Evolutionary conservation across 352 stramenopile species (phyloP), one percentile per base, ranked within the genome.

Genomic region (Pythium insidiosum): DNA sequence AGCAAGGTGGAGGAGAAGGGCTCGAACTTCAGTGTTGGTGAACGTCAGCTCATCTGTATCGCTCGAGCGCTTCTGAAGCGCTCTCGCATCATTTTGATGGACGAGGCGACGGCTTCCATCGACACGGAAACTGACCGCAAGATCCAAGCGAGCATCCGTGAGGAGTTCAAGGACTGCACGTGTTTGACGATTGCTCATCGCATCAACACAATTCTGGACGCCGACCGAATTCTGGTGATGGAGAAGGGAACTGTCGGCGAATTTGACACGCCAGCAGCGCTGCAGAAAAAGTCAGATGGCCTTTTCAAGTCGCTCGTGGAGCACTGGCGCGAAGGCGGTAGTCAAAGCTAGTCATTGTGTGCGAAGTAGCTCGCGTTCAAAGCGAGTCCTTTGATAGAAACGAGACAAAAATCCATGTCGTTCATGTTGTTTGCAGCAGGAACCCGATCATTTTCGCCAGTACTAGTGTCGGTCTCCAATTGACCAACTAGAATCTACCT

Each of bases 161-260:
- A 94, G 35, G 91, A 97, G 39, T 99, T 99, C 66, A 50, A 56
- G 1, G 73, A 95, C 29, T 84, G 77, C n/a, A 99, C 73, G 0
- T 69, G 78, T 31, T 68, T 99, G 10, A 98, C 96, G 5, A 98
- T 99, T 53, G 95, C 96, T 6, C 95, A 99, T 58, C 73, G 96
- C n/a, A 77, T 98, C 23, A 95, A 97, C 50, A 98, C 95, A 12
- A 97, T 99, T 56, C 71, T 98, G 50, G 94, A 98, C 40, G 90
- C 84, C 24, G 95, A 99, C 47, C 76, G 83, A 42, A 91, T 99
- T 28, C 66, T 98, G 15, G 94, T 98, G 18, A 85, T 99, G 67
- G 87, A 98, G 39, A 73, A 93, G 54, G 95, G 95, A 0, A 39
- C 54, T 15, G 84, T 98, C 28, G 86, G 71, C 10, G 95, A 99